These are phyloP conservation scores for Penicillium sp. DNA, from an alignment of 2,329 filamentous ascomycete species.

Conservation along the genomic window DNA sequence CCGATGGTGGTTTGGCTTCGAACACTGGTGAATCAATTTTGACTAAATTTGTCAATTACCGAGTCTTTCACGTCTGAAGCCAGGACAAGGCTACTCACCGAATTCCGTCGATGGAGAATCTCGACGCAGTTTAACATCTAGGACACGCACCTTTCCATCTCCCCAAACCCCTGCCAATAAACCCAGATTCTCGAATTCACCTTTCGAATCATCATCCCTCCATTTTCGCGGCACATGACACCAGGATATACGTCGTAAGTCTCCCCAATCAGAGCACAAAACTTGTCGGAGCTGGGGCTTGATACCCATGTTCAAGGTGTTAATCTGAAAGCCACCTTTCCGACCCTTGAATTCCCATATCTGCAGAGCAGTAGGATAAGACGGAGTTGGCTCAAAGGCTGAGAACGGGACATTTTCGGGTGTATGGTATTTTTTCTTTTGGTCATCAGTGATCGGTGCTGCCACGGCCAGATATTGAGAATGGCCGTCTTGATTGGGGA, in stretches of 20 bases:
- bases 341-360: slow-evolving; percentile 52
- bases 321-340: slow-evolving; percentile 25
- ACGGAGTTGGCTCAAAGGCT: slow-evolving; percentile 47
- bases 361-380: slow-evolving; percentile 50
- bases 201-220: slow-evolving; percentile 28
- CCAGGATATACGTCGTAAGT: slow-evolving; percentile 52
- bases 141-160: slow-evolving; percentile 53
- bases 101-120: slow-evolving; percentile 29
- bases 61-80: background rate
- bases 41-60: slow-evolving; percentile 25
- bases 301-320: slow-evolving; percentile 40
- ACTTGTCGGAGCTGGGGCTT: slow-evolving; percentile 46
- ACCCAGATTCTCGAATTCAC: slow-evolving; percentile 39
- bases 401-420: slow-evolving; percentile 37
- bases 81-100: slow-evolving; percentile 19
- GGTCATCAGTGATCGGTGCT: slow-evolving; percentile 35
- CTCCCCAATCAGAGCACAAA: slow-evolving; percentile 54
- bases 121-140: slow-evolving; percentile 44
- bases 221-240: slow-evolving; percentile 44
- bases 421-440: slow-evolving; percentile 30
- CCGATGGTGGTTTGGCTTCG: slow-evolving; percentile 45
- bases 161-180: slow-evolving; percentile 53
- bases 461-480: slow-evolving; percentile 54
- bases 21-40: slow-evolving; percentile 47
- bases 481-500: slow-evolving; percentile 40